A percentile compares a stretch with the other conserved stretches of the same genome.
Evolutionary conservation across 1,284 basidiomycete genomes (phyloP).

Genomic region (Irpex sp.): DNA sequence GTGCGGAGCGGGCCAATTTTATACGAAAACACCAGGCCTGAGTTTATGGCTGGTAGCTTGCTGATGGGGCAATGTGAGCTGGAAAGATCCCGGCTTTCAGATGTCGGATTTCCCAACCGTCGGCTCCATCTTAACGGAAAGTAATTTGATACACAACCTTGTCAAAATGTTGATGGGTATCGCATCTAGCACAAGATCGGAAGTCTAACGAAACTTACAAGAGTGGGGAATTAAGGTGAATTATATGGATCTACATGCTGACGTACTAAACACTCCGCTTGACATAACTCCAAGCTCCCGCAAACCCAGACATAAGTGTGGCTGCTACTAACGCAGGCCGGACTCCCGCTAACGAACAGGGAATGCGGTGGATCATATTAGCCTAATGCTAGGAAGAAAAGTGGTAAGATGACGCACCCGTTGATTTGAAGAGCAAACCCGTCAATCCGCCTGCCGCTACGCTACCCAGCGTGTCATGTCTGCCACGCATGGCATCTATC

Average conservation of each 20-base stretch:
- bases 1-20: conserved; percentile 5
- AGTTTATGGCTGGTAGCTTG: conserved; percentile 3
- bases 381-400: conserved; percentile 20
- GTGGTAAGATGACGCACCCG: conserved; percentile 59
- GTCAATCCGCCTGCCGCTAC: conserved; percentile 91
- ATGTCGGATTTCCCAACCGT: conserved; percentile 12
- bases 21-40: conserved; percentile 8
- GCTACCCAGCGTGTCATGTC: conserved; percentile 89
- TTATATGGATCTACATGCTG: conserved; percentile 22
- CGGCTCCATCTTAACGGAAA: conserved; percentile 8
- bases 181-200: conserved; percentile 14
- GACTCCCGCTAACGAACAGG: conserved; percentile 70
- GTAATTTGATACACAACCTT: conserved; percentile 12
- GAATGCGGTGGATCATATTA: conserved; percentile 33
- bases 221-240: conserved; percentile 24
- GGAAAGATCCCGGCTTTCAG: conserved; percentile 12
- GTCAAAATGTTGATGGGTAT: conserved; percentile 19
- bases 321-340: conserved; percentile 87
- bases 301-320: conserved; percentile 83
- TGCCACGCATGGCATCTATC: conserved; percentile 85
- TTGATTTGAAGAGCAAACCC: conserved; percentile 91
- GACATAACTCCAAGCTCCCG: conserved; percentile 89
- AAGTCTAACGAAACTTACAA: conserved; percentile 22
- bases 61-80: conserved; percentile 10
- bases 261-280: conserved; percentile 70